These are phyloP conservation scores for Septoria linicola DNA, from an alignment of 2,329 filamentous ascomycete species.

Conservation along the genomic window DNA sequence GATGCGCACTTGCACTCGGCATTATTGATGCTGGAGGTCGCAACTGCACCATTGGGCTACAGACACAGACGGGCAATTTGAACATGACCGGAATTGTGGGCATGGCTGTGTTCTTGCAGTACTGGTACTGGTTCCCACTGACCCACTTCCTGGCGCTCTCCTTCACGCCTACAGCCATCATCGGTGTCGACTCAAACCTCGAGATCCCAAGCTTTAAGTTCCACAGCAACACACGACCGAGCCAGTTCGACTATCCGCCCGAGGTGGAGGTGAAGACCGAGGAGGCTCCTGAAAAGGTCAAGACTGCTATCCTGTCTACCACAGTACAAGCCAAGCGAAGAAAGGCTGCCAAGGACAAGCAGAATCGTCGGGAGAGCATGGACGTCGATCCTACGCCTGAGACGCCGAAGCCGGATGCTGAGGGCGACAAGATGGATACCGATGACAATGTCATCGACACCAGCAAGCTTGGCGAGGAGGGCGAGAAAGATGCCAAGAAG, in stretches of 20 bases:
- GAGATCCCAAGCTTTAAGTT: constrained; percentile 94
- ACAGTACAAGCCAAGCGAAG: constrained; percentile 95
- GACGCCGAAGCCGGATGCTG: constrained; percentile 63
- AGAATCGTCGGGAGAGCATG: constrained; percentile 89
- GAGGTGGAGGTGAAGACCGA: constrained; percentile 94
- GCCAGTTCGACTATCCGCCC: constrained; percentile 95
- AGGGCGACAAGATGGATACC: constrained; percentile 79
- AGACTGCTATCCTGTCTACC: constrained; percentile 92
- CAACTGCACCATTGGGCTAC: constrained; percentile 96
- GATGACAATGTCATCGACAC: constrained; percentile 46
- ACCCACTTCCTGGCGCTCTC: constrained; percentile 95
- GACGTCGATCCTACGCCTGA: constrained; percentile 80
- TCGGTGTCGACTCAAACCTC: constrained; percentile 88
- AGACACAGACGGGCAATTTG: constrained; percentile 96
- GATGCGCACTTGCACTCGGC: constrained; percentile 86
- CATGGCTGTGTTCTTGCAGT: constrained; percentile 97
- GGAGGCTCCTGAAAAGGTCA: constrained; percentile 88
- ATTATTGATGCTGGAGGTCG: constrained; percentile 97
- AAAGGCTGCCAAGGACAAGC: constrained; percentile 89
- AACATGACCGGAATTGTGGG: constrained; percentile 99
- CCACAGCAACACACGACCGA: constrained; percentile 89
- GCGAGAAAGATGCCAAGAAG: constrained; percentile 71
- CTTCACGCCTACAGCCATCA: constrained; percentile 95
- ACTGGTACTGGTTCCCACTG: constrained; percentile 99
- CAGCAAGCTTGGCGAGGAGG: constrained; percentile 43